Conservation (phyloP, 2,329 filamentous ascomycete genomes). For the Penicillium sp. region DNA sequence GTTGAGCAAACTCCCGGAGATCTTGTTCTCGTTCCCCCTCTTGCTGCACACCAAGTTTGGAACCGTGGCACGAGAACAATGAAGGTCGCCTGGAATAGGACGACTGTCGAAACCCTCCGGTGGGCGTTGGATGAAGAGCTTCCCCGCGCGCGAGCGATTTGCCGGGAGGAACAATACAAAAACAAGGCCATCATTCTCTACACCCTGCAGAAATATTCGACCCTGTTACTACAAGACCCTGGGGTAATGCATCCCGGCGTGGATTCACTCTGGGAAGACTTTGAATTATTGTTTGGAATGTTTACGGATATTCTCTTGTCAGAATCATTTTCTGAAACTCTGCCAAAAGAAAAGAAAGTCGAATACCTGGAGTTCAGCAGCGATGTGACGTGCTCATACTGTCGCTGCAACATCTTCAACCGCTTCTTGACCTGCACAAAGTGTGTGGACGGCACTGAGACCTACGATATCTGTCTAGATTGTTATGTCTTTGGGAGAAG, state of each 20-base stretch:
- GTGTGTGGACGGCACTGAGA: constrained; percentile 74
- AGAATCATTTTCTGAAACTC: constrained; percentile 74
- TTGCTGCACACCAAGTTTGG: constrained; percentile 98
- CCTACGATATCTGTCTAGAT: constrained; percentile 97
- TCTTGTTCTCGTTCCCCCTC: constrained; percentile 88
- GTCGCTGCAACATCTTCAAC: constrained; percentile 95
- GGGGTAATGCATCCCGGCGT: constrained; percentile 57
- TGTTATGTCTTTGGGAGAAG: constrained; percentile 98
- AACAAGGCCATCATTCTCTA: constrained; percentile 96
- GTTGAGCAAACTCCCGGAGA: constrained; percentile 90
- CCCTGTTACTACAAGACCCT: constrained; percentile 59
- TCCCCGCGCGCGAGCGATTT: constrained; percentile 86
- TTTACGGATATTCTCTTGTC: constrained; percentile 80
- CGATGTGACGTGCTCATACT: constrained; percentile 94
- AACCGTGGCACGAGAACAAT: constrained; percentile 94
- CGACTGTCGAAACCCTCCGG: constrained; percentile 86
- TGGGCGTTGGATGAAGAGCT: constrained; percentile 85
- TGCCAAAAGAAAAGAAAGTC: constrained; percentile 65
- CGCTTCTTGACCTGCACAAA: constrained; percentile 89
- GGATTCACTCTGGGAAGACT: constrained; percentile 78
- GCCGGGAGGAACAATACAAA: constrained; percentile 97
- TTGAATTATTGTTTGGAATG: constrained; percentile 76
- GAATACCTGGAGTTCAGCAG: constrained; percentile 84
- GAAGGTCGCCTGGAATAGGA: constrained; percentile 98
- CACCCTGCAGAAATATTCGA: constrained; percentile 77